These are phyloP conservation scores for Gentiana macrophylla DNA, from an alignment of 257 asterid genomes.

Conservation along the genomic window DNA sequence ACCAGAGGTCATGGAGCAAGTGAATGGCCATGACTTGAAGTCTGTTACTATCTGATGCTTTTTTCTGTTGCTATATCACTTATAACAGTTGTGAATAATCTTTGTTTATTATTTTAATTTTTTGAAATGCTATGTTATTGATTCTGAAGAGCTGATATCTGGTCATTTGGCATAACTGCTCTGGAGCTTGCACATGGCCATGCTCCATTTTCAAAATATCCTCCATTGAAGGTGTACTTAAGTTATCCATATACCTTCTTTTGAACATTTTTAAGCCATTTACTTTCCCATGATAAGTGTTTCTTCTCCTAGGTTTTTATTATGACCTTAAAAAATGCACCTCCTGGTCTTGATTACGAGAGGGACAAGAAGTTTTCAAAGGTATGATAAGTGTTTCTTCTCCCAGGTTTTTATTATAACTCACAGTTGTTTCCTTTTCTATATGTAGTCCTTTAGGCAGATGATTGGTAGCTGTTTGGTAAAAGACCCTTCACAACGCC, in stretches of 20 bases:
- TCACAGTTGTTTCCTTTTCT: slow-evolving; percentile 19
- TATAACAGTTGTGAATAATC: neutral
- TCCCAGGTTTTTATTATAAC: slow-evolving; percentile 4
- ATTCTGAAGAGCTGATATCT: slow-evolving; percentile 75
- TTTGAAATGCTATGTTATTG: too few relatives aligned
- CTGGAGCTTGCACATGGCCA: slow-evolving; percentile 99
- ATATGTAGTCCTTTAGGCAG: slow-evolving; percentile 77
- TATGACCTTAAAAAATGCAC: slow-evolving; percentile 98
- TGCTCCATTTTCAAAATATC: slow-evolving; percentile 98
- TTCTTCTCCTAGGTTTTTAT: slow-evolving; percentile 59
- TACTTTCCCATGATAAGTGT: slow-evolving; percentile 3
- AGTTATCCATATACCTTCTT: slow-evolving; percentile 5
- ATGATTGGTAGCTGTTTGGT: slow-evolving; percentile 97
- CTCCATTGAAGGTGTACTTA: slow-evolving; percentile 86
- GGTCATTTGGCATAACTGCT: slow-evolving; percentile 99
- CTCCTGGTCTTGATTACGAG: slow-evolving; percentile 98
- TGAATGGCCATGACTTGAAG: slow-evolving; percentile 97
- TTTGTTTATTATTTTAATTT: slow-evolving; percentile 3
- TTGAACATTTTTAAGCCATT: slow-evolving; percentile 5
- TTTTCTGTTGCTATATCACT: slow-evolving; percentile 4
- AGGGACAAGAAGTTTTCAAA: slow-evolving; percentile 86
- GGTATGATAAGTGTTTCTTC: slow-evolving; percentile 34
- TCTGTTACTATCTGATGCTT: slow-evolving; percentile 23
- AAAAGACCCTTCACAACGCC: slow-evolving; percentile 94
- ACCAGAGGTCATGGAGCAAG: slow-evolving; percentile 97